These are phyloP conservation scores for Fusarium goolgardi DNA, from an alignment of 2,329 filamentous ascomycete species.

Conservation along the genomic window DNA sequence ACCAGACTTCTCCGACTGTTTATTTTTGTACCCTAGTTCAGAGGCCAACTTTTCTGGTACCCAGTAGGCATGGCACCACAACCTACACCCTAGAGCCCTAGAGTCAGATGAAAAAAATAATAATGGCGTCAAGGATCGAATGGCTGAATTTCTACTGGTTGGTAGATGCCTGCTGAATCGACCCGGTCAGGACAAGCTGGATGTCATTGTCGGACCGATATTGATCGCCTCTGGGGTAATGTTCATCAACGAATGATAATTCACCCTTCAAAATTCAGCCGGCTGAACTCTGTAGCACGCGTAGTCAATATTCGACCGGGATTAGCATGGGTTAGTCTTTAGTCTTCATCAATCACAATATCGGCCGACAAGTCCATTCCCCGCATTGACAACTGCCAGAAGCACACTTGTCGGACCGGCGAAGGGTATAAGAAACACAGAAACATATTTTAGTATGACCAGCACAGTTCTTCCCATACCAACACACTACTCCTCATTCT, in stretches of 20 bases:
- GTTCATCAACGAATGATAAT: conserved; percentile 22
- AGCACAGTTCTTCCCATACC: neutral
- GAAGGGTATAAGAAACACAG: conserved; percentile 2
- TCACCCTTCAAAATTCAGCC: conserved; percentile 17
- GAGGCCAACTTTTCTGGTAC: too few relatives aligned
- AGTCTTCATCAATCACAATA: neutral
- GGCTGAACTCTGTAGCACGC: neutral
- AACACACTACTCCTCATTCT: neutral
- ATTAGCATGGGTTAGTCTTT: neutral
- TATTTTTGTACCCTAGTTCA: too few relatives aligned
- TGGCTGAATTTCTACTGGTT: conserved; percentile 26
- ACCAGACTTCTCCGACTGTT: too few relatives aligned
- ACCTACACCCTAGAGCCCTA: neutral
- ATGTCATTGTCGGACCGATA: conserved; percentile 15
- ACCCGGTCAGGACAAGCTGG: neutral
- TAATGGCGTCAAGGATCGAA: neutral
- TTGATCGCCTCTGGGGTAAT: neutral
- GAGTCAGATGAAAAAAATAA: neutral
- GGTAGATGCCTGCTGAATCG: neutral
- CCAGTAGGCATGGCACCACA: too few relatives aligned
- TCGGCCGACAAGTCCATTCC: neutral
- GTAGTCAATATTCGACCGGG: neutral
- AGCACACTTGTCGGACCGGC: conserved; percentile 4
- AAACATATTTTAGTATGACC: neutral
- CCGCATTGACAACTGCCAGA: neutral